Evolutionary conservation across 2,329 filamentous ascomycete genomes (phyloP).

Genomic region (Biscogniauxia mediterranea): DNA sequence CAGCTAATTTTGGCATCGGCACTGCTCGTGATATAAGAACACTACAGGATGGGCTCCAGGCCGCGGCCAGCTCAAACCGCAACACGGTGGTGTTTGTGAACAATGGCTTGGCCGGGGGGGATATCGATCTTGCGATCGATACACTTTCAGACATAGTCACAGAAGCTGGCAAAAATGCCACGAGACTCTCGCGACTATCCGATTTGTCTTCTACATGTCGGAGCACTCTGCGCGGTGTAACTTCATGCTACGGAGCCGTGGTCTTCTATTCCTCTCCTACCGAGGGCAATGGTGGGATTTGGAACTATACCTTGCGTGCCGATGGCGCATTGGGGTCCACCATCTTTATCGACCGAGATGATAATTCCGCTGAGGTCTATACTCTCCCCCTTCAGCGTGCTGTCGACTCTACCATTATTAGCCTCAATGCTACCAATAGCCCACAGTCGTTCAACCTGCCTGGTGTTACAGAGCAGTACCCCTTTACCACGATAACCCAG

Average conservation of each 20-base stretch:
- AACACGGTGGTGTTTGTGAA: slow-evolving; percentile 77
- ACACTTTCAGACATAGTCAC: slow-evolving; percentile 57
- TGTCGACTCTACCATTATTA: slow-evolving; percentile 71
- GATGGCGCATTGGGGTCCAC: slow-evolving; percentile 68
- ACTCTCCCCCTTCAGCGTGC: slow-evolving; percentile 75
- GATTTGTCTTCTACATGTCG: slow-evolving; percentile 63
- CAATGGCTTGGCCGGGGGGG: slow-evolving; percentile 65
- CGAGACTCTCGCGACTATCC: slow-evolving; percentile 52
- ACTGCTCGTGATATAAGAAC: slow-evolving; percentile 58
- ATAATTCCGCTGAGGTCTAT: slow-evolving; percentile 77
- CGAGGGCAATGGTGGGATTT: slow-evolving; percentile 64
- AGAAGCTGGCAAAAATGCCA: slow-evolving; percentile 52
- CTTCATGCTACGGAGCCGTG: slow-evolving; percentile 69
- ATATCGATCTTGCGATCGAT: slow-evolving; percentile 70
- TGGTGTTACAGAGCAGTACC: slow-evolving; percentile 60
- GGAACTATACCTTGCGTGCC: slow-evolving; percentile 84
- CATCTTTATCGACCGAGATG: slow-evolving; percentile 61
- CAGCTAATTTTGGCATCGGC: slow-evolving; percentile 73
- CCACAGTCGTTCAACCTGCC: slow-evolving; percentile 37
- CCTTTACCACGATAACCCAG: slow-evolving; percentile 71
- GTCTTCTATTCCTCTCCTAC: slow-evolving; percentile 73
- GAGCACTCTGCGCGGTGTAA: slow-evolving; percentile 63
- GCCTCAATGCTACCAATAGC: slow-evolving; percentile 43
- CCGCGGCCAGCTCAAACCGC: slow-evolving; percentile 54
- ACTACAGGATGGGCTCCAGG: slow-evolving; percentile 61